Base-by-base conservation (phyloP, 2,329 filamentous ascomycete genomes). In the Ascosphaera aggregata region DNA sequence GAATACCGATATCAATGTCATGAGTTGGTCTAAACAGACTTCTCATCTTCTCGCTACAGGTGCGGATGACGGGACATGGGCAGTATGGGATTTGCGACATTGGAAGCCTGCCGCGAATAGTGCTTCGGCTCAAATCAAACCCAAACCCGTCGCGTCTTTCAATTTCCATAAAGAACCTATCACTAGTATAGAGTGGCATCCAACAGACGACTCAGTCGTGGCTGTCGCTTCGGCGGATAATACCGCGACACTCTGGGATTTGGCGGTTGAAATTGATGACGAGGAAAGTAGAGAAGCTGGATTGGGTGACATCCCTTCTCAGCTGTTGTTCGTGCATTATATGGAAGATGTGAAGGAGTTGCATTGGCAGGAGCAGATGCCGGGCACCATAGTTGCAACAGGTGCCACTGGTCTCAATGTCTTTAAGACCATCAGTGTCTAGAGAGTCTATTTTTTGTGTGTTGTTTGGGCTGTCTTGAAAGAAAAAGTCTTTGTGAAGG, bases 331-430 rank as follows among this genome's bases (percentile, higher is more conserved):
- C 57, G 84, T 94, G 52, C 89, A 98, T 61, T 94, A 92, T 55
- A 82, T 91, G 64, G 79, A 91, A 51, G 76, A 81, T 49, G 84
- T 84, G 41, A 95, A 94, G 69, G 89, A 98, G 61, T 63, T 85
- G 30, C 89, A 98, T 61, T 98, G 89, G 86, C 86, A 95, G 61
- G 80, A 79, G 24, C 89, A 98, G 63, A 93, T 95, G 54, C 80
- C 82, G 1, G 89, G 89, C 20, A 75, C 74, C 24, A 61, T 95
- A 43, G 76, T 95, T 60, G 84, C 82, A 2, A 98, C 89, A 1
- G 89, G 89, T 8, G 78, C 84, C 51, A 76, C 76, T 58, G 73
- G 74, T 31, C 40, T 39, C 43, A 80, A 77, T 52, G 73, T 84
- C 37, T 80, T 85, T 60, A 75, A 79, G 56, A 85, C 80, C 1